phyloP scores from a whole-genome alignment of 2,329 filamentous ascomycete species.

The Knoxdaviesia proteae region DNA sequence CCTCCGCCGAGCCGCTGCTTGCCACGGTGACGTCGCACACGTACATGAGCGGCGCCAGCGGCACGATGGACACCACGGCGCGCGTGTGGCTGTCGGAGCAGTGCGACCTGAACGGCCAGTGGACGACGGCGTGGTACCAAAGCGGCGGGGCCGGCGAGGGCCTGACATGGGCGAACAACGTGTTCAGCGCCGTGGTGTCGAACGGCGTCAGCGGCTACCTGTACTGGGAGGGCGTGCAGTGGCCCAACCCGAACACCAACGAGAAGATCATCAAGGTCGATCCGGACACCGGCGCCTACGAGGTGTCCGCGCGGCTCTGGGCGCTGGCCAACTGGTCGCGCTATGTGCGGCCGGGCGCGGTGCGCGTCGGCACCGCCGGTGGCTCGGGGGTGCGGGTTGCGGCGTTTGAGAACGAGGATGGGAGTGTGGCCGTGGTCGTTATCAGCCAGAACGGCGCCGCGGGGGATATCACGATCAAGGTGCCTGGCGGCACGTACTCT shows the following conservation, averaged over 20 bases:
- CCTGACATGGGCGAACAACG: constrained; percentile 32
- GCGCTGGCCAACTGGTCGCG: constrained; percentile 19
- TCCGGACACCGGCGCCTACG: constrained; percentile 13
- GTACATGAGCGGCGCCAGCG: constrained; percentile 18
- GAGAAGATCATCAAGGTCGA: constrained; percentile 12
- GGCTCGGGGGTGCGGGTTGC: constrained; percentile 12
- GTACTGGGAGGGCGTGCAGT: constrained; percentile 28
- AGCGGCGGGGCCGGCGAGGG: constrained; percentile 27
- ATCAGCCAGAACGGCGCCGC: constrained; percentile 10
- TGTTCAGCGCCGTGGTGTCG: constrained; percentile 26
- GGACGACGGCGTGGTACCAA: constrained; percentile 23
- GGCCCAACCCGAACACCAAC: constrained; percentile 3
- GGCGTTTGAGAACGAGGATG: constrained; percentile 16
- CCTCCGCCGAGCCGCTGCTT: constrained; percentile 12
- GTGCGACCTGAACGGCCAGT: constrained; percentile 21
- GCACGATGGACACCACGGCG: constrained; percentile 17
- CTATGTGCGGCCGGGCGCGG: constrained; percentile 16
- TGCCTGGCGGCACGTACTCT: neutral
- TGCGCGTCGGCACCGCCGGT: constrained; percentile 11
- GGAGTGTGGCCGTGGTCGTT: constrained; percentile 15
- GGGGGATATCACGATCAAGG: constrained; percentile 2
- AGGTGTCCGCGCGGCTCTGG: constrained; percentile 14
- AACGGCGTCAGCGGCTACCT: constrained; percentile 28
- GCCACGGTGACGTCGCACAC: constrained; percentile 18
- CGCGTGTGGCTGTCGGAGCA: constrained; percentile 32